Evolutionary conservation across 805 yeast species (phyloP).

Genomic region (Hanseniaspora clermontiae): DNA sequence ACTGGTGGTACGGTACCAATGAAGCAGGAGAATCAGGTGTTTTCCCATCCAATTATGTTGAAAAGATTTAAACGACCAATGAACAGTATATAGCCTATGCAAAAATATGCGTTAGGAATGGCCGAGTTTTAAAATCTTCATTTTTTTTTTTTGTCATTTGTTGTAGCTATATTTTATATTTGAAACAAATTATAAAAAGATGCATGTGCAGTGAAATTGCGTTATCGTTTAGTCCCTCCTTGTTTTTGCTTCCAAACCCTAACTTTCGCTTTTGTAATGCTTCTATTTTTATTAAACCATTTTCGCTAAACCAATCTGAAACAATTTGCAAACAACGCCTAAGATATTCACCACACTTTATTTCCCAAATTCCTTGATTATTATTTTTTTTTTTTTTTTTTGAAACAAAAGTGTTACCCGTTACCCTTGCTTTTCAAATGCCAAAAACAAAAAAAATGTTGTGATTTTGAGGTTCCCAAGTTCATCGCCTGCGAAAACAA

Average conservation of each 20-base stretch:
- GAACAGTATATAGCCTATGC: background rate
- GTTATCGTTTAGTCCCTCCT: background rate
- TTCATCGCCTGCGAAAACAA: no score
- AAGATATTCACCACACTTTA: background rate
- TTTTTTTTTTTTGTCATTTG: background rate
- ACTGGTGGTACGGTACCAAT: conserved; percentile 91
- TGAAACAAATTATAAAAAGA: no score
- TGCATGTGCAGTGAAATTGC: background rate
- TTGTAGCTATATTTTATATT: no score
- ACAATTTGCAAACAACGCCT: background rate
- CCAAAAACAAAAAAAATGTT: no score
- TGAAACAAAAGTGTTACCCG: background rate
- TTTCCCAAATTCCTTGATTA: conserved; percentile 26
- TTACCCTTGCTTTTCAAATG: no score
- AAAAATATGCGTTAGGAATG: background rate
- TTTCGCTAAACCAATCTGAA: background rate
- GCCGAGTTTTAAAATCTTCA: background rate
- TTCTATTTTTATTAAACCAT: no score
- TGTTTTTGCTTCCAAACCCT: no score
- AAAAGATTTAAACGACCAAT: background rate
- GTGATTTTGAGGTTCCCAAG: no score
- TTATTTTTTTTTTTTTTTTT: conserved; percentile 30
- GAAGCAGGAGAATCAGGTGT: conserved; percentile 59
- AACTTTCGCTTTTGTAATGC: background rate
- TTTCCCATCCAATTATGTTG: conserved; percentile 85